A percentile compares a stretch with the other conserved stretches of the same genome.
Conservation (phyloP, 352 stramenopile genomes). For the Phytophthora brassicae region DNA sequence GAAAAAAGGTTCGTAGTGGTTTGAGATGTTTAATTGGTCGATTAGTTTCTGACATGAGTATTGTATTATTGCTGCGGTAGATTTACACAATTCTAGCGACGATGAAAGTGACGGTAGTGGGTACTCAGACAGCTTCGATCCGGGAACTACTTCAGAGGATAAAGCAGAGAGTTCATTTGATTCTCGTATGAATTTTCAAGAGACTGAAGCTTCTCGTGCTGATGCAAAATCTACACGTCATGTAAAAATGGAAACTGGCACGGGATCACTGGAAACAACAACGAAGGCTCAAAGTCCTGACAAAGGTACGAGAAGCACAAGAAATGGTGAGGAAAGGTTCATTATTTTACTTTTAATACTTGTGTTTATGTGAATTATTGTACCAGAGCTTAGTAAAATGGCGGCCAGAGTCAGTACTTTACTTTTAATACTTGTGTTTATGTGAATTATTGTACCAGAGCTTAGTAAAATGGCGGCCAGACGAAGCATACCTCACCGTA, state of each 20-base stretch:
- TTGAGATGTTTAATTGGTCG: not conserved
- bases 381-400: too few species aligned
- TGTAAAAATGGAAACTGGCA: not conserved
- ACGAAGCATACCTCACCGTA: slow-evolving; percentile 11
- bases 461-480: slow-evolving; percentile 12
- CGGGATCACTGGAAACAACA: not conserved
- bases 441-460: too few species aligned
- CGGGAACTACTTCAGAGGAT: not conserved
- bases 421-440: not conserved
- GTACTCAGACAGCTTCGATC: not conserved
- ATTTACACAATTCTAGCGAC: not conserved
- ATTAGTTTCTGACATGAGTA: not conserved
- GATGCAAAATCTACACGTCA: not conserved
- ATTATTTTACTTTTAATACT: not conserved
- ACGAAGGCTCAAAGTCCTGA: not conserved
- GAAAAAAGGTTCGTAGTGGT: not conserved
- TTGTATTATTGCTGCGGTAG: not conserved
- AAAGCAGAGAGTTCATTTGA: not conserved
- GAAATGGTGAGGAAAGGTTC: not conserved
- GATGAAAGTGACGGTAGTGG: not conserved
- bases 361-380: not conserved
- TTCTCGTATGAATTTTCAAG: not conserved
- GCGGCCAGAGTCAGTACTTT: not conserved
- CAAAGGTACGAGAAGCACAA: slow-evolving; percentile 7
- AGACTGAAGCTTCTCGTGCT: not conserved